Percentiles rank a stretch among this genome's conserved stretches.
These are phyloP conservation scores for Botrytis squamosa DNA, from an alignment of 2,329 filamentous ascomycete genomes.

Conservation along the genomic window DNA sequence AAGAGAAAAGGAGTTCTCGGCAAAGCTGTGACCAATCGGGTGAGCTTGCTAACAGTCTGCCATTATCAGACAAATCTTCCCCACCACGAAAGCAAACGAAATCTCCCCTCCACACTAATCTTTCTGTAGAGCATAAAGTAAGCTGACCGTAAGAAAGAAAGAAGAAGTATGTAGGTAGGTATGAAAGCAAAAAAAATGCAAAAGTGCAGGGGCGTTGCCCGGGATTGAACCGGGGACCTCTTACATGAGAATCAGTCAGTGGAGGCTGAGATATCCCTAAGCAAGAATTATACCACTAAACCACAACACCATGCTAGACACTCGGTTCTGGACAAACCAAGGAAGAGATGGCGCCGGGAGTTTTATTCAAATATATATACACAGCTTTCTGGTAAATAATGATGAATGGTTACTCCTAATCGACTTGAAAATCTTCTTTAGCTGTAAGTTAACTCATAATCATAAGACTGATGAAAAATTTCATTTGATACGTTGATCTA, in stretches of 20 bases:
- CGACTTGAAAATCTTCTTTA: not conserved
- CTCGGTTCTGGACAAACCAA: fast-evolving
- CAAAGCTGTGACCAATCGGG: not conserved
- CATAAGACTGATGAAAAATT: not conserved
- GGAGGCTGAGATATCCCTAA: not conserved
- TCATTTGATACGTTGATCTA: not conserved
- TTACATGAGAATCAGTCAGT: not conserved
- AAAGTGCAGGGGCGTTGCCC: not conserved
- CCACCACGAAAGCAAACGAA: not conserved
- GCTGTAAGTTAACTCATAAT: too few relatives aligned
- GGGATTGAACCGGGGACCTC: constrained; percentile 14
- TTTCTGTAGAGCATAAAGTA: not conserved
- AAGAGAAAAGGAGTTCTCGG: not conserved
- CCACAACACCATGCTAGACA: not conserved
- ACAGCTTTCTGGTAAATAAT: fast-evolving
- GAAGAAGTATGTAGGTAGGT: too few relatives aligned
- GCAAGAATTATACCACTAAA: constrained; percentile 17
- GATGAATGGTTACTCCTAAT: fast-evolving
- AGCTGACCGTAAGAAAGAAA: not conserved
- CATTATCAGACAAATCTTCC: not conserved
- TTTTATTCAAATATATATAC: not conserved
- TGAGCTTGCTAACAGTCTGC: not conserved
- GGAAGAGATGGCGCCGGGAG: fast-evolving
- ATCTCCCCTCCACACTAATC: not conserved
- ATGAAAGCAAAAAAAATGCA: not conserved